Conservation (phyloP, 2,329 filamentous ascomycete genomes). For the Trichoderma atrobrunneum region DNA sequence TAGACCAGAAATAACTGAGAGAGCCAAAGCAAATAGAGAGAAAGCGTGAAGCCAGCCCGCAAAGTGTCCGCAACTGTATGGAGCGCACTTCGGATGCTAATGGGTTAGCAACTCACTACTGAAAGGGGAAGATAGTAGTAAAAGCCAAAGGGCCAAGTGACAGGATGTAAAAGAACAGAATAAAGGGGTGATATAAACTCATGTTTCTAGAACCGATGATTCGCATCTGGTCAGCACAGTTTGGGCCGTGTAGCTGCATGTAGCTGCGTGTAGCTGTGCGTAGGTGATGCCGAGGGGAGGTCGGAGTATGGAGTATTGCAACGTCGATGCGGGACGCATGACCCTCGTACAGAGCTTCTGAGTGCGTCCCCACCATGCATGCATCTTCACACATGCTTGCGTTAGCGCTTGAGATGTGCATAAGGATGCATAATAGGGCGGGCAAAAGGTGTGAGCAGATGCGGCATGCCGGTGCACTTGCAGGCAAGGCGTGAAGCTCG, state of each 20-base stretch:
- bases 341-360: slow-evolving; percentile 18
- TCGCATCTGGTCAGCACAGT: neutral
- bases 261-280: neutral
- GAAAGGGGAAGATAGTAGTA: neutral
- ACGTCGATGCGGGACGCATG: slow-evolving; percentile 15
- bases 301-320: slow-evolving; percentile 1
- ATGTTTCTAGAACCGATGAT: neutral
- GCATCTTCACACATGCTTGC: slow-evolving; percentile 17
- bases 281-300: slow-evolving; percentile 5
- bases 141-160: neutral
- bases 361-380: slow-evolving; percentile 15
- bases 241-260: neutral
- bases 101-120: neutral
- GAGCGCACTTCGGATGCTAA: neutral
- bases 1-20: neutral
- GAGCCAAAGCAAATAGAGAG: neutral
- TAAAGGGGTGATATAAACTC: neutral
- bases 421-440: slow-evolving; percentile 19
- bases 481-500: neutral
- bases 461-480: slow-evolving; percentile 4
- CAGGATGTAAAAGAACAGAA: neutral
- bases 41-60: slow-evolving; percentile 4
- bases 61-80: slow-evolving; percentile 7
- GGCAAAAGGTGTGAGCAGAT: slow-evolving; percentile 13
- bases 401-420: slow-evolving; percentile 19